Evolutionary conservation across 2,329 filamentous ascomycete species (phyloP).

Genomic region (Fusarium guadeloupense): DNA sequence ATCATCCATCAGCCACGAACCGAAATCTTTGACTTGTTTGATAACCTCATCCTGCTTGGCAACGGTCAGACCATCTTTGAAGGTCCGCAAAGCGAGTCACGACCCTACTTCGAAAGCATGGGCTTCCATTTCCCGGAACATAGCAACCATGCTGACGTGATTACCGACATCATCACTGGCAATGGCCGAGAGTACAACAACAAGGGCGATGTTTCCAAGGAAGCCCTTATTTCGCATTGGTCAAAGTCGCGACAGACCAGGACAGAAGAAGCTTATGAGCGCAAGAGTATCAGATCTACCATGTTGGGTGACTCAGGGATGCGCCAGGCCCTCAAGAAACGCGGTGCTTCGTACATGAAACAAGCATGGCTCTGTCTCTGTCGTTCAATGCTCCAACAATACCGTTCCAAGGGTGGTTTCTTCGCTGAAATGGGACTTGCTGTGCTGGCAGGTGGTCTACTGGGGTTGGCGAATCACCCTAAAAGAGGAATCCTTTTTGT

Average conservation of each 20-base stretch:
- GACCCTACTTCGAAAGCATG: conserved; percentile 60
- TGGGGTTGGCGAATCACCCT: conserved; percentile 62
- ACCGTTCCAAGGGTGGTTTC: conserved; percentile 60
- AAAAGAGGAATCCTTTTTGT: conserved; percentile 62
- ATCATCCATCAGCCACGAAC: conserved; percentile 69
- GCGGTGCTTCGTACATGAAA: conserved; percentile 58
- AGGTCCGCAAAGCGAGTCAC: conserved; percentile 55
- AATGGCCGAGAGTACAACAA: conserved; percentile 62
- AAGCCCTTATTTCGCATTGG: conserved; percentile 62
- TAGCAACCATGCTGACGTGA: conserved; percentile 64
- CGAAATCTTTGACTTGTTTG: conserved; percentile 67
- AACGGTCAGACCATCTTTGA: conserved; percentile 65
- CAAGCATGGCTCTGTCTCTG: conserved; percentile 63
- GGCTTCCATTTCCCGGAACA: conserved; percentile 61
- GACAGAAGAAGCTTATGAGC: conserved; percentile 18
- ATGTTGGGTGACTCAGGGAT: conserved; percentile 49
- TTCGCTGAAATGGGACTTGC: conserved; percentile 64
- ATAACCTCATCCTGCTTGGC: conserved; percentile 64
- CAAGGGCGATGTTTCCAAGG: conserved; percentile 56
- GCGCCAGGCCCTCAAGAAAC: conserved; percentile 56
- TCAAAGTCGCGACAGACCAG: conserved; percentile 40
- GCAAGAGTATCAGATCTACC: conserved; percentile 33
- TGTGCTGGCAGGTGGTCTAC: conserved; percentile 60
- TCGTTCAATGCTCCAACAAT: conserved; percentile 66
- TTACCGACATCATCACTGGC: conserved; percentile 70